phyloP scores from a whole-genome alignment of 1,284 basidiomycete genomes.

The Kalmanozyma brasiliensis region DNA sequence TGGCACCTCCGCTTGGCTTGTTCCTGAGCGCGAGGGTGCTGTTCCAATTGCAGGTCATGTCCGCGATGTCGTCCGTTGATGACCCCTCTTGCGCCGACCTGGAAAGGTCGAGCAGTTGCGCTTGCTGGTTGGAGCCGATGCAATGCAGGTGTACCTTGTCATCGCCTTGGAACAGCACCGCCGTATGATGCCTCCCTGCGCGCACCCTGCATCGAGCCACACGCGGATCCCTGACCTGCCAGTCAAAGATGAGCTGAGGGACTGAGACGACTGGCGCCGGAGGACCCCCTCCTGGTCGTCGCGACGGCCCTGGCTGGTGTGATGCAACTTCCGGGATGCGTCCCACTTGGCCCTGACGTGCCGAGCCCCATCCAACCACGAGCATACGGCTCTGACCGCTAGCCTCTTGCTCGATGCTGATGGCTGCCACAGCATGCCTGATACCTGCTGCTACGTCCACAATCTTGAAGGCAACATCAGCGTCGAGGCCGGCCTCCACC shows the following conservation, averaged over 20 bases:
- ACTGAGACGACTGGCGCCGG: slow-evolving; percentile 15
- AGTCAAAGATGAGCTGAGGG: slow-evolving; percentile 38
- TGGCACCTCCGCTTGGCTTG: not conserved
- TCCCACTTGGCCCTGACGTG: slow-evolving; percentile 40
- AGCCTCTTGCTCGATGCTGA: slow-evolving; percentile 3
- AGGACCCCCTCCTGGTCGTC: slow-evolving; percentile 17
- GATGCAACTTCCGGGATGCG: slow-evolving; percentile 2
- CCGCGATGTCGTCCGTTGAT: slow-evolving; percentile 3
- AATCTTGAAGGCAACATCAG: slow-evolving; percentile 5
- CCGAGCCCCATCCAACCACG: slow-evolving; percentile 44
- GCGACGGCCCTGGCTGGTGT: not conserved
- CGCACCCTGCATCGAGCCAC: slow-evolving; percentile 9
- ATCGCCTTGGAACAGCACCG: slow-evolving; percentile 8
- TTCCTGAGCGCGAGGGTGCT: slow-evolving; percentile 23
- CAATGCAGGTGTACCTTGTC: slow-evolving; percentile 1
- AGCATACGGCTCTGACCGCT: not conserved
- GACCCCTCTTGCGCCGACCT: not conserved
- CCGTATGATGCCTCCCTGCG: slow-evolving; percentile 36
- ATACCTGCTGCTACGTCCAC: slow-evolving; percentile 27
- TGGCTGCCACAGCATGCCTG: slow-evolving; percentile 22
- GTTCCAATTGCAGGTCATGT: slow-evolving; percentile 45
- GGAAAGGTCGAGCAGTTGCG: slow-evolving; percentile 13
- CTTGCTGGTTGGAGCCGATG: slow-evolving; percentile 33
- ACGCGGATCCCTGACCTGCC: slow-evolving; percentile 1
- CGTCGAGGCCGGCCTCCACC: slow-evolving; percentile 9